Conservation (phyloP, 225 moss, liverwort and hornwort genomes). For the Physcomitrellopsis africana region DNA sequence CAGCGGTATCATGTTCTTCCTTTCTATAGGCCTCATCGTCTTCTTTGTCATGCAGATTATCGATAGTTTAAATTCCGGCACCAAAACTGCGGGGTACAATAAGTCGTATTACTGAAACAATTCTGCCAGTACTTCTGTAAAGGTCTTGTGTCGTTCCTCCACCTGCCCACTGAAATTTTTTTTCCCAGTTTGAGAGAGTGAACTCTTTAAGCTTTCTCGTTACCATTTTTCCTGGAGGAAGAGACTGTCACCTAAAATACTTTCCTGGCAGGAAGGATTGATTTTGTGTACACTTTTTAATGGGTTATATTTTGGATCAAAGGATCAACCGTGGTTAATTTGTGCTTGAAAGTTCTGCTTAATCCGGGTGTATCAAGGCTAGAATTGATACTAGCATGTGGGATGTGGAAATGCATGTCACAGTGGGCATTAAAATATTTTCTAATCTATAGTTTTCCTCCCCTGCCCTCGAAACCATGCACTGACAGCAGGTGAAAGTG, state of each 20-base stretch:
- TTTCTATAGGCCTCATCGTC: constrained; percentile 47
- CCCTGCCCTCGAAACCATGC: too few relatives aligned
- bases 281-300: constrained; percentile 21
- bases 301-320: background rate
- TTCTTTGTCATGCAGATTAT: constrained; percentile 58
- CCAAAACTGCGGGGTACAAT: constrained; percentile 32
- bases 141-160: background rate
- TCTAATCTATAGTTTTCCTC: background rate
- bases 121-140: constrained; percentile 10
- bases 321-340: constrained; percentile 1
- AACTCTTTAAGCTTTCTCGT: background rate
- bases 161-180: background rate
- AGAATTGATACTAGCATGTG: background rate
- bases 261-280: constrained; percentile 19
- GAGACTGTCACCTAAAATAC: background rate
- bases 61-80: constrained; percentile 36
- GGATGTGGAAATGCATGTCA: background rate
- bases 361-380: background rate
- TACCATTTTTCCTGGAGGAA: constrained; percentile 4
- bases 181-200: background rate
- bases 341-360: background rate
- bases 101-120: constrained; percentile 25
- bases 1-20: constrained; percentile 59
- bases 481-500: background rate
- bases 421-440: background rate